Evolutionary conservation across 1,139 yeast genomes (phyloP), one percentile per base, ranked within the genome.

Genomic region (Cylindricascospora bacillispora): DNA sequence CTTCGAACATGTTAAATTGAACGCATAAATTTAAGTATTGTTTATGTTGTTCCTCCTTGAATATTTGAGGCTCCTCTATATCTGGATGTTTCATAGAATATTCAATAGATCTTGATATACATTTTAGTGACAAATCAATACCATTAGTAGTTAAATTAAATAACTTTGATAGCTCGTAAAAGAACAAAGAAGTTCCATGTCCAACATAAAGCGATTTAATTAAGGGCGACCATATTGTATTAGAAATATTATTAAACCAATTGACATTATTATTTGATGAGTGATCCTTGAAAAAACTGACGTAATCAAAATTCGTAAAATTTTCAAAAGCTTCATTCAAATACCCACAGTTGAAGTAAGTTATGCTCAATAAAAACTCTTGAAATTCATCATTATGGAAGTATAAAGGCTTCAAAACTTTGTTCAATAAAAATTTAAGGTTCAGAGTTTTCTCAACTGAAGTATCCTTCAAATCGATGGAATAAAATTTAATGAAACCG

Each of bases 81-180:
- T 39, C 38, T 6, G 32, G 32, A 14, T 41, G 32, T 12, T 36
- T 35, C 36, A 49, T 35, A 4, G 51, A 41, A 22, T 27, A 36
- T 19, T 45, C 47, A 14, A 52, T 43, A 4, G 57, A 52, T 29
- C 36, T 45, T 20, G 49, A 43, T 14, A 49, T 46, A 13, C 44
- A 40, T 35, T 43, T 38, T 22, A 51, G 36, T 1, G 54, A 49
- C 22, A 40, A 34, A 13, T 42, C 43, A 19, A 34, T 30, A 19
- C 39, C 35, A 13, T 36, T 32, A n/a, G 34, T 31, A 10, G 33
- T 28, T 7, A 7, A 7, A 4, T 41, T 34, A 22, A 38, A 47
- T 24, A 47, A 33, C 15, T 32, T 25, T 4, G 53, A 43, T 15
- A 47, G 32, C 25, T 44, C 40, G 30, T 35, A 45, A 22, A 33